Evolutionary conservation across 176 grass and related monocot species (phyloP), one percentile per base, ranked within the genome.

Genomic region (Bothriochloa decipiens): DNA sequence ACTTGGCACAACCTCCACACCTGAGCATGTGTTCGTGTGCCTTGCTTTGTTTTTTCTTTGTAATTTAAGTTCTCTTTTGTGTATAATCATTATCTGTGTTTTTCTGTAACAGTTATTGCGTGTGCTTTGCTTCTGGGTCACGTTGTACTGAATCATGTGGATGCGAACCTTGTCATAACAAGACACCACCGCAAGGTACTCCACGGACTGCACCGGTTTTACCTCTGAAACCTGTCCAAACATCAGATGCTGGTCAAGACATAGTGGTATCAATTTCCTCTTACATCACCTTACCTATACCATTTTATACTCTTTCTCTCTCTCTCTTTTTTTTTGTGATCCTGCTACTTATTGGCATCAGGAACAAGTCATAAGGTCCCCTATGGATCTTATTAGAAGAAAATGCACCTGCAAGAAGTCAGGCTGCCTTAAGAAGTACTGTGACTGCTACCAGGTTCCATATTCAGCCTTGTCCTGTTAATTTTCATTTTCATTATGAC

Each of bases 341-440:
- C 50, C 32, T 84, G 41, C 20, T 65, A 65, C 62, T 26, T 78
- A 25, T 14, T 76, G 2, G 67, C 70, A 65, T 27, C 68, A 91
- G 89, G 89, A 91, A 72, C 88, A 77, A 76, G 35, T 36, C 35
- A 36, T 36, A 65, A 91, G 76, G 68, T 91, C 74, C 37, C 86
- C 83, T 42, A 69, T 86, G 70, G 89, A 91, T 67, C 7, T 91
- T 70, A 37, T 60, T 69, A 86, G 83, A 69, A 88, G 86, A 86
- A 88, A 88, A 88, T 91, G 90, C 78, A 91, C 82, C 15, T 91
- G 90, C 68, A 91, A 91, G 75, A 91, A 91, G 79, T 88, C 90
- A 20, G 52, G 73, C 41, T 91, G 90, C 86, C 90, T 91, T 52
- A 91, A 91, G 74, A 91, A 91, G 85, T 91, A 91, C 15, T 91